phyloP scores from a whole-genome alignment of 2,329 filamentous ascomycete genomes.

The Bipolaris oryzae region DNA sequence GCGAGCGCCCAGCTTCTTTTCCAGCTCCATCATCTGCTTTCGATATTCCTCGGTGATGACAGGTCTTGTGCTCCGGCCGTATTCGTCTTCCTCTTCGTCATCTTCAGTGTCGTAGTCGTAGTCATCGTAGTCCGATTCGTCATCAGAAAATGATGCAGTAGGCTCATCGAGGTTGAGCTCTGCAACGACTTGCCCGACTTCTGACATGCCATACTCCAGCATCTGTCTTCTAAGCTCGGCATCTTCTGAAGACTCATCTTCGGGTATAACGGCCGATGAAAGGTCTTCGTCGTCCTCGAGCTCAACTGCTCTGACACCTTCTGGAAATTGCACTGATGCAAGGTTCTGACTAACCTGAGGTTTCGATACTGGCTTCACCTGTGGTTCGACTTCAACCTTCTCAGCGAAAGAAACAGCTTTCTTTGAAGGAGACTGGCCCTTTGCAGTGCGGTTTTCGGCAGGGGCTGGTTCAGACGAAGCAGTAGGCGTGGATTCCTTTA shows the following conservation, averaged over 20 bases:
- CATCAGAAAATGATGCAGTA: slow-evolving; percentile 56
- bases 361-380: slow-evolving; percentile 1
- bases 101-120: slow-evolving; percentile 54
- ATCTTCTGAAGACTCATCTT: slow-evolving; percentile 80
- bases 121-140: slow-evolving; percentile 50
- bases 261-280: slow-evolving; percentile 65
- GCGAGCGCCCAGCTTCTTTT: slow-evolving; percentile 71
- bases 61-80: slow-evolving; percentile 72
- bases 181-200: slow-evolving; percentile 90
- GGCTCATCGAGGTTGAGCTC: slow-evolving; percentile 83
- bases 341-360: slow-evolving; percentile 38
- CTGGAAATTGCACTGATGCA: slow-evolving; percentile 36
- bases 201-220: slow-evolving; percentile 85
- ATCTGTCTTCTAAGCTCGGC: slow-evolving; percentile 82
- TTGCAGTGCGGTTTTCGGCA: background rate
- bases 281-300: slow-evolving; percentile 51
- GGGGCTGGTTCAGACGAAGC: background rate
- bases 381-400: slow-evolving; percentile 56
- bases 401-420: slow-evolving; percentile 70
- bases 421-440: slow-evolving; percentile 36
- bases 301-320: slow-evolving; percentile 50
- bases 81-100: slow-evolving; percentile 74
- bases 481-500: background rate
- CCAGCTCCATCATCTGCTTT: slow-evolving; percentile 82
- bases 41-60: slow-evolving; percentile 77